phyloP scores from a whole-genome alignment of 495 filamentous ascomycete species.

The Mycothermus thermophilus region DNA sequence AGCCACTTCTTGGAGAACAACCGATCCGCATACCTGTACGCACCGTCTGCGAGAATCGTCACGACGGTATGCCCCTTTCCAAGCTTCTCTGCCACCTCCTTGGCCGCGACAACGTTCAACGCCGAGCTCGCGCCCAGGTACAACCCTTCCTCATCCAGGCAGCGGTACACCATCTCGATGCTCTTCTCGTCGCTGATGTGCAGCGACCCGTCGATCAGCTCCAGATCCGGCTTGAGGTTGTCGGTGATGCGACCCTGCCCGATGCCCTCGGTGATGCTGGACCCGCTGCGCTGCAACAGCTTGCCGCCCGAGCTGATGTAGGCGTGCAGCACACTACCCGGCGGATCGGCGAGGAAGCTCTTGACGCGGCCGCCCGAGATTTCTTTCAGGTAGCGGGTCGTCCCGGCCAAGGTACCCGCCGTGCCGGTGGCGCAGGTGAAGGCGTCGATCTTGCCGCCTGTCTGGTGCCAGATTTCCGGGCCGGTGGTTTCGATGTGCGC shows the following conservation, averaged over 20 bases:
- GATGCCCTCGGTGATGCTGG: conserved; percentile 94
- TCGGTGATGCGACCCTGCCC: conserved; percentile 95
- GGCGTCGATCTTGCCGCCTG: conserved; percentile 70
- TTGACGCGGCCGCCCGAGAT: conserved; percentile 70
- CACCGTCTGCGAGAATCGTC: conserved; percentile 86
- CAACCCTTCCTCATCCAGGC: conserved; percentile 89
- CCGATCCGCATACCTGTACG: conserved; percentile 89
- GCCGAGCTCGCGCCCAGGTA: conserved; percentile 91
- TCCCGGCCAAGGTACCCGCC: conserved; percentile 78
- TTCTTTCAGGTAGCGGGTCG: conserved; percentile 80
- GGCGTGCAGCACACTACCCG: conserved; percentile 79
- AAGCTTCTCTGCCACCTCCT: conserved; percentile 83
- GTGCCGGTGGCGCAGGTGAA: conserved; percentile 95
- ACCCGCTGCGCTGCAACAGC: conserved; percentile 64
- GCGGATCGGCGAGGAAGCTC: conserved; percentile 83
- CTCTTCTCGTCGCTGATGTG: conserved; percentile 82
- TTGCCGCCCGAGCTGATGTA: conserved; percentile 81
- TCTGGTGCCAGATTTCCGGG: conserved; percentile 96
- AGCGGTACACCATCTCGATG: conserved; percentile 96
- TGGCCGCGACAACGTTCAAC: conserved; percentile 88
- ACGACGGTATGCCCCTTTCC: conserved; percentile 86
- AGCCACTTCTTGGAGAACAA: conserved; percentile 87
- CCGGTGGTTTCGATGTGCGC: conserved; percentile 96
- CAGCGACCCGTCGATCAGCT: conserved; percentile 72
- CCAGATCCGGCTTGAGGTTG: conserved; percentile 76